phyloP scores from a whole-genome alignment of 306 rosid species.

The Quercus cerris region DNA sequence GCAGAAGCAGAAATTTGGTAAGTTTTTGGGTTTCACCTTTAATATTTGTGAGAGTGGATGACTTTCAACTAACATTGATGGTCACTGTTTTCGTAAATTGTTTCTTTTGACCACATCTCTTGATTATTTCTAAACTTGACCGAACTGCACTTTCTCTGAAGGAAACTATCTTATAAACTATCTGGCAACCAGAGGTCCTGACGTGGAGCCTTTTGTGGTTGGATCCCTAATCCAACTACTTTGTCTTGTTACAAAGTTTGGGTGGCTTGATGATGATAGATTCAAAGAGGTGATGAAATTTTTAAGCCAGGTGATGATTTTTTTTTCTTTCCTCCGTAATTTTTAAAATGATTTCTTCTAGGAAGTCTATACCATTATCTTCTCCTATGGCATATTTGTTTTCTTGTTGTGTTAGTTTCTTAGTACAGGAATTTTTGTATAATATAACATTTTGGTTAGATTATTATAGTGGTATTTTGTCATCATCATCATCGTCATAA shows the following conservation, averaged over 20 bases:
- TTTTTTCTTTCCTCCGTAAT: too few relatives aligned
- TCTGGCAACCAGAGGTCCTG: slow-evolving; percentile 49
- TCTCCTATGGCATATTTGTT: too few relatives aligned
- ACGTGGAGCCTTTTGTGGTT: slow-evolving; percentile 42
- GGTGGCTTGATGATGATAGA: slow-evolving; percentile 52
- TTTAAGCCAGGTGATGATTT: slow-evolving; percentile 37
- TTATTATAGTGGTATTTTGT: too few relatives aligned
- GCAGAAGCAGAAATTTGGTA: too few relatives aligned
- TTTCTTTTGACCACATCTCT: slow-evolving; percentile 2
- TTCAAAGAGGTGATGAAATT: slow-evolving; percentile 38
- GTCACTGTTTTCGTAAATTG: neutral
- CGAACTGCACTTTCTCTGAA: slow-evolving; percentile 33
- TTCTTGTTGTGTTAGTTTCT: too few relatives aligned
- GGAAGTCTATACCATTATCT: too few relatives aligned
- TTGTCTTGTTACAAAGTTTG: slow-evolving; percentile 41
- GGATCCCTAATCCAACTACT: slow-evolving; percentile 47
- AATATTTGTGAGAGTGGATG: too few relatives aligned
- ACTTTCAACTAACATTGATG: slow-evolving; percentile 1
- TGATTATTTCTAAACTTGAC: slow-evolving; percentile 19
- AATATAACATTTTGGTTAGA: too few relatives aligned
- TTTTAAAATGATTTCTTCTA: too few relatives aligned
- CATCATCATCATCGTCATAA: too few relatives aligned
- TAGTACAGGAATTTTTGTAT: too few relatives aligned
- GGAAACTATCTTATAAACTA: slow-evolving; percentile 47
- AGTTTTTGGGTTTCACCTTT: too few relatives aligned